Percentiles rank a stretch among this genome's conserved stretches.
Conservation (phyloP, 2,329 filamentous ascomycete genomes). For the Aspergillus sp. region DNA sequence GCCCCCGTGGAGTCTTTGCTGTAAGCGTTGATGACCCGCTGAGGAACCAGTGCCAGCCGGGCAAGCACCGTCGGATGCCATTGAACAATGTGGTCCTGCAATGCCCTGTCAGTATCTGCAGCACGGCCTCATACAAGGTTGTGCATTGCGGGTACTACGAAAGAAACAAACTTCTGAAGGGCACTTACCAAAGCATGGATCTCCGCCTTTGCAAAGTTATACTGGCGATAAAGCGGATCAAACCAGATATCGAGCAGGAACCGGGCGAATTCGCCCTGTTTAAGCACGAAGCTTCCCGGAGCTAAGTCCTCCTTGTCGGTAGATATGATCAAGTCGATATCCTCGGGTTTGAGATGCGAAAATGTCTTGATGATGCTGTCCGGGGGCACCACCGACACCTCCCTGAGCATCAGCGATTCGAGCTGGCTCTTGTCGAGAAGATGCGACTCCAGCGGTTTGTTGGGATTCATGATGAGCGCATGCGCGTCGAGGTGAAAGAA, state of each 20-base stretch:
- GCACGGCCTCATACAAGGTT: too few relatives aligned
- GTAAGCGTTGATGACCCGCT: conserved; percentile 80
- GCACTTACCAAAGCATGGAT: conserved; percentile 75
- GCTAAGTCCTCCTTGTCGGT: conserved; percentile 81
- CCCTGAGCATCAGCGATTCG: conserved; percentile 77
- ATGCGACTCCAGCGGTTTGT: conserved; percentile 65
- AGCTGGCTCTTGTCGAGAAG: conserved; percentile 67
- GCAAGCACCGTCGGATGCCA: conserved; percentile 97
- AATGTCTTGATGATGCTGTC: conserved; percentile 98
- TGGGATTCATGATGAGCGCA: conserved; percentile 83
- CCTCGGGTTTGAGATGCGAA: conserved; percentile 69
- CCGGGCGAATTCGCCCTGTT: conserved; percentile 83
- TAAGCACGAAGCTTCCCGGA: conserved; percentile 73
- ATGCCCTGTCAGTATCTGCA: not conserved
- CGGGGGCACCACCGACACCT: conserved; percentile 84
- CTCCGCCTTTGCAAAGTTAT: conserved; percentile 96
- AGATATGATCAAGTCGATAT: conserved; percentile 77
- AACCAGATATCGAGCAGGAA: conserved; percentile 96
- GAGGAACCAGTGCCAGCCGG: conserved; percentile 84
- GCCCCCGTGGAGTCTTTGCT: conserved; percentile 44
- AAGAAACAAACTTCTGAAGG: not conserved
- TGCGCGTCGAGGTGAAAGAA: conserved; percentile 87
- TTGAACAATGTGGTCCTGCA: conserved; percentile 79
- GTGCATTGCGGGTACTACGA: not conserved
- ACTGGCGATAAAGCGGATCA: conserved; percentile 86